These are phyloP conservation scores for Neonectria ditissima DNA, from an alignment of 2,329 filamentous ascomycete species.

Conservation along the genomic window DNA sequence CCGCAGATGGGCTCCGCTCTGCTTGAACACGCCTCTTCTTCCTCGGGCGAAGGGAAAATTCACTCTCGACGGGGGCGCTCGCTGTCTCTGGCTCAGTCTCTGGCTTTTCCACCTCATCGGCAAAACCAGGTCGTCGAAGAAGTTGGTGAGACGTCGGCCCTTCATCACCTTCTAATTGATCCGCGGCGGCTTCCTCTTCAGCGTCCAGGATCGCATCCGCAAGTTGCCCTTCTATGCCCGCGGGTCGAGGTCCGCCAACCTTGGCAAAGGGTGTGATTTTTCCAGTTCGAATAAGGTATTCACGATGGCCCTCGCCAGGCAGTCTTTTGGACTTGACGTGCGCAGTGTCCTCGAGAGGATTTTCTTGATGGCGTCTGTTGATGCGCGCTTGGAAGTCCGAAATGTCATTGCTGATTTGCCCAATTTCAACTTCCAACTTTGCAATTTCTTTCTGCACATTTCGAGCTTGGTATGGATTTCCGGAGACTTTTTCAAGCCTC, in stretches of 20 bases:
- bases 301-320: conserved; percentile 84
- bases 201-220: conserved; percentile 84
- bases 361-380: conserved; percentile 74
- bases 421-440: conserved; percentile 73
- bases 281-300: conserved; percentile 93
- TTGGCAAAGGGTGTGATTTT: conserved; percentile 97
- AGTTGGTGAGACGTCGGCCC: conserved; percentile 76
- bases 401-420: conserved; percentile 77
- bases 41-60: conserved; percentile 69
- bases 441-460: conserved; percentile 74
- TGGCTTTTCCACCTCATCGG: conserved; percentile 49
- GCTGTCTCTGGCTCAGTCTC: conserved; percentile 31
- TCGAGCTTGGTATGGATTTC: conserved; percentile 63
- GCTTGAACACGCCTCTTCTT: conserved; percentile 63
- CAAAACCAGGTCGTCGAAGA: conserved; percentile 79
- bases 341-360: conserved; percentile 56
- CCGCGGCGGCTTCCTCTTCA: conserved; percentile 73
- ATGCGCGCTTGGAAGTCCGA: conserved; percentile 85
- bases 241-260: conserved; percentile 72
- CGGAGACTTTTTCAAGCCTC: conserved; percentile 57
- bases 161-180: conserved; percentile 55
- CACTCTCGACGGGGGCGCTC: conserved; percentile 55
- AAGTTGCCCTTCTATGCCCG: conserved; percentile 75
- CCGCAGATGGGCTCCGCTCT: conserved; percentile 58
- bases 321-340: conserved; percentile 68